A percentile compares a stretch with the other conserved stretches of the same genome.
Evolutionary conservation across 306 rosid species (phyloP).

Genomic region (Dryas alaskensis): DNA sequence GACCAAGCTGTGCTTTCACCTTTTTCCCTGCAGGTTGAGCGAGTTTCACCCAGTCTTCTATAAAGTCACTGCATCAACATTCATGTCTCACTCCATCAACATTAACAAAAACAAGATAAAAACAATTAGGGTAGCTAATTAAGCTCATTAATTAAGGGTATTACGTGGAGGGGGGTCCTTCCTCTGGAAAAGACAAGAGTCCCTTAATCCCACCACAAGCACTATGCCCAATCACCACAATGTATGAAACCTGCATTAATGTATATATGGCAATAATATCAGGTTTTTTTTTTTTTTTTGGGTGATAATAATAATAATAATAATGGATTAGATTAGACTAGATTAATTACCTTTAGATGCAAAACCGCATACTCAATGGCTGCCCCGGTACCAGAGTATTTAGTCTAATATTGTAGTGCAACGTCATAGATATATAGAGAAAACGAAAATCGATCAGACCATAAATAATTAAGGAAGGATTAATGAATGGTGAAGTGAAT

Average conservation of each 20-base stretch:
- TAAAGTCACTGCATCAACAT: conserved; percentile 58
- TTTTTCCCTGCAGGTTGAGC: conserved; percentile 72
- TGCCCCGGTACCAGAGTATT: conserved; percentile 65
- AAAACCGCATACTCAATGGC: conserved; percentile 88
- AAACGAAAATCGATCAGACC: not conserved
- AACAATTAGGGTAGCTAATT: not conserved
- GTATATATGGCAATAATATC: no score
- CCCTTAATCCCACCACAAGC: conserved; percentile 97
- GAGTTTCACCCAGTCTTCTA: conserved; percentile 86
- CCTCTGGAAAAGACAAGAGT: conserved; percentile 60
- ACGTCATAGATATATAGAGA: no score
- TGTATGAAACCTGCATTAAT: conserved; percentile 56
- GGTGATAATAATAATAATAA: no score
- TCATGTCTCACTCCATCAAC: no score
- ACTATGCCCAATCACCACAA: conserved; percentile 78
- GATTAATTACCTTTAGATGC: conserved; percentile 72
- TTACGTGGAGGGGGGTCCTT: conserved; percentile 72
- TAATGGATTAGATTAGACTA: no score
- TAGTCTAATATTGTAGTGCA: conserved; percentile 34
- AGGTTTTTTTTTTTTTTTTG: no score
- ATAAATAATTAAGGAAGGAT: not conserved
- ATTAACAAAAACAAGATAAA: not conserved
- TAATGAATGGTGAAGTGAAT: not conserved
- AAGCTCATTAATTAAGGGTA: not conserved
- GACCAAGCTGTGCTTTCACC: conserved; percentile 43